phyloP scores from a whole-genome alignment of 305 asterid genomes.

The Ajuga reptans region DNA sequence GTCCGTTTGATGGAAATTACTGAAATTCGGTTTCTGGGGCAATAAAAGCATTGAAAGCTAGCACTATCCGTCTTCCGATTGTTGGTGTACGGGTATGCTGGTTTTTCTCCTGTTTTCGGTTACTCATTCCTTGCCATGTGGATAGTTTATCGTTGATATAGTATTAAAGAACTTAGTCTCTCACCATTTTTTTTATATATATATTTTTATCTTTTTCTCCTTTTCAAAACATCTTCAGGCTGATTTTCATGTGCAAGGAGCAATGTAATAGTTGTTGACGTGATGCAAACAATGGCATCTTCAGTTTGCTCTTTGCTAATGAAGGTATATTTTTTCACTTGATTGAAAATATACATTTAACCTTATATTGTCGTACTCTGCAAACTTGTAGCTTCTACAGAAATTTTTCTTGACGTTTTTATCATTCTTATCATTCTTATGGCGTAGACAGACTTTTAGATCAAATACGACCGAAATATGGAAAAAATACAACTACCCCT shows the following conservation, averaged over 20 bases:
- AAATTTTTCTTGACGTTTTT: not conserved
- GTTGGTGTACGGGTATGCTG: conserved; percentile 47
- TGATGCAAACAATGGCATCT: conserved; percentile 59
- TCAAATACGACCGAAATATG: no score
- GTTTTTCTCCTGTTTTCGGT: conserved; percentile 13
- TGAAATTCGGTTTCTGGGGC: conserved; percentile 46
- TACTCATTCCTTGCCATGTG: not conserved
- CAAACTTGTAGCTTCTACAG: not conserved
- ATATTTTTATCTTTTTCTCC: no score
- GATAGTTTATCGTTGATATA: not conserved
- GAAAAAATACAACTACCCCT: no score
- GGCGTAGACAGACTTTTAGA: not conserved
- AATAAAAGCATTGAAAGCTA: conserved; percentile 45
- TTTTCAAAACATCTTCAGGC: conserved; percentile 33
- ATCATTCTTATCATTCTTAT: not conserved
- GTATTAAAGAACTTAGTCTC: not conserved
- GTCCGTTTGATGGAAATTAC: conserved; percentile 33
- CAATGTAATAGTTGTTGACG: conserved; percentile 49
- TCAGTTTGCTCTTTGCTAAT: conserved; percentile 40
- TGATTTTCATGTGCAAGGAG: conserved; percentile 46
- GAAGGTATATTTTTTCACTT: conserved; percentile 31
- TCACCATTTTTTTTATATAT: not conserved
- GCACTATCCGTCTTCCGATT: conserved; percentile 50
- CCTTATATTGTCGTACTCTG: not conserved
- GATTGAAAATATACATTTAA: not conserved